These are phyloP conservation scores for Ogataea nonfermentans DNA, from an alignment of 805 yeast genomes.

Conservation along the genomic window DNA sequence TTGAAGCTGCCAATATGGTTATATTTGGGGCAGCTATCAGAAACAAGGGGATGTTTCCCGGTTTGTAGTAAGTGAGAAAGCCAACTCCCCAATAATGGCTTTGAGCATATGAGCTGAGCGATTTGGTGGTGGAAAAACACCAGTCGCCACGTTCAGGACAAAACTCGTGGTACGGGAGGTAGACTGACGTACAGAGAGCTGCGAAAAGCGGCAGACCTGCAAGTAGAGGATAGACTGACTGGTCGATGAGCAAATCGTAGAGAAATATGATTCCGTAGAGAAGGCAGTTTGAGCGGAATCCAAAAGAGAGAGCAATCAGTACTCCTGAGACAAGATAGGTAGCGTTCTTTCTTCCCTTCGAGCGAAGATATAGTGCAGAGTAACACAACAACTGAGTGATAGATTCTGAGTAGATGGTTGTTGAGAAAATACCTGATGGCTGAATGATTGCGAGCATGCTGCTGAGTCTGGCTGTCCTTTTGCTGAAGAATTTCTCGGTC, in stretches of 20 bases:
- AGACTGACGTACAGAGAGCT: constrained; percentile 46
- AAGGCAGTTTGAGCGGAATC: constrained; percentile 74
- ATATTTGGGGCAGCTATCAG: constrained; percentile 70
- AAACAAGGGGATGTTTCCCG: constrained; percentile 80
- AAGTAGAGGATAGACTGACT: constrained; percentile 36
- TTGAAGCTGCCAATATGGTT: constrained; percentile 41
- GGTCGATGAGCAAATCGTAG: constrained; percentile 46
- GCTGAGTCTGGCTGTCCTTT: constrained; percentile 16
- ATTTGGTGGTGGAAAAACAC: constrained; percentile 61
- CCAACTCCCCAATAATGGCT: constrained; percentile 83
- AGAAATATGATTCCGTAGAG: constrained; percentile 68
- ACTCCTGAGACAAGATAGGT: constrained; percentile 49
- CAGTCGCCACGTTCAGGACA: constrained; percentile 78
- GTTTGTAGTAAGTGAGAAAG: constrained; percentile 77
- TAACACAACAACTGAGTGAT: constrained; percentile 60
- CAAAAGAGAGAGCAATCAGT: constrained; percentile 53
- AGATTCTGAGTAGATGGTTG: constrained; percentile 76
- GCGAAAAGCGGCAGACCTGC: constrained; percentile 57
- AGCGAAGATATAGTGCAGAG: constrained; percentile 50
- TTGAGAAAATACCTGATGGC: constrained; percentile 78
- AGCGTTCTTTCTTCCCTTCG: constrained; percentile 4
- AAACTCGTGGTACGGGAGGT: constrained; percentile 51
- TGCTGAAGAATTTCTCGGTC: constrained; percentile 35
- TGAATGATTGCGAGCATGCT: constrained; percentile 51
- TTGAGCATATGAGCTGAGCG: constrained; percentile 72